Base-by-base conservation (phyloP, 1,139 yeast species). In the Hemisphaericaspora xylofermentans region DNA sequence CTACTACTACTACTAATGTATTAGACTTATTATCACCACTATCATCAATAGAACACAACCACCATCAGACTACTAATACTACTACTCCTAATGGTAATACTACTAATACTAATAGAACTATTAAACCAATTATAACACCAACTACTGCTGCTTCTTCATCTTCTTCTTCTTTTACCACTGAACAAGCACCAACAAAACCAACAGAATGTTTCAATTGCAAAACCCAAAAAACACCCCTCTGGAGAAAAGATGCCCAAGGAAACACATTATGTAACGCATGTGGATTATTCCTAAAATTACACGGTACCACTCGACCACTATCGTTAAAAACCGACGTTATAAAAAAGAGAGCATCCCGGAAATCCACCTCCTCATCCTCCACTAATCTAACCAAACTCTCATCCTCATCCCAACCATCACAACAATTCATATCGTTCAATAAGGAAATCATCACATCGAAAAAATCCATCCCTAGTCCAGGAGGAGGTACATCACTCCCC, bases 231-330 rank as follows among this genome's bases (percentile, higher is more conserved):
- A 78, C 84, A 0, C 84, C 84, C 0, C 59, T 78, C 21, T 78
- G 84, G 84, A 61, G 84, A 37, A 72, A 77, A 50, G 81, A 78
- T 51, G 71, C 80, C 2, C 64, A 59, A 32, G 84, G 84, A 0
- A 74, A 78, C 45, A 76, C 82, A 1, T 60, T 78, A 12, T 78
- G 84, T 54, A 78, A 78, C 52, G 84, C 84, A 0, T 78, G 84
- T 60, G 84, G 84, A 1, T 60, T 78, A 29, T 78, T 78, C 51
- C 65, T 72, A 42, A 78, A 78, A 48, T 58, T 78, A 22, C 84
- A 78, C 50, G 84, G 84, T 18, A 76, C 80, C 2, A 75, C 78
- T 47, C 60, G 84, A 38, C 84, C 84, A 3, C 62, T 78, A 21
- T 71, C 80, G 17, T 61, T 76, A 39, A 78, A 78, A 49, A 77